Base-by-base conservation (phyloP, 371 early-diverging fungal species). In the Rhizopus arrhizus region DNA sequence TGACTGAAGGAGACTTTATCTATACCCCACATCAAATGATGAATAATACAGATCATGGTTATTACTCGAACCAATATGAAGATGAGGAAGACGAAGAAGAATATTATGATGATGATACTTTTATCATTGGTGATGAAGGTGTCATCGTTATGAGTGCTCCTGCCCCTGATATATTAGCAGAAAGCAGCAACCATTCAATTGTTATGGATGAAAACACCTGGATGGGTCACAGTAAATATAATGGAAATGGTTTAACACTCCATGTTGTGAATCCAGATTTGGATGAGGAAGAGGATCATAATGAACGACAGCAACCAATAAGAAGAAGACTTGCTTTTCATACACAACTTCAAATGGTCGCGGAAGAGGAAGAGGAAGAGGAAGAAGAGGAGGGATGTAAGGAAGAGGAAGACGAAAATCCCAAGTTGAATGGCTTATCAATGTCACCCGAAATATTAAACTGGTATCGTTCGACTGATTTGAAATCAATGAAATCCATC, bases 1-100 rank as follows among this genome's bases (percentile, higher is more conserved):
- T 79, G 48, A 63, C 77, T n/a, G 73, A 73, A 38, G 80, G 76
- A n/a, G 77, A 79, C 56, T 79, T 74, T 53, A 79, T 79, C 70
- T 76, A 72, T 58, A 79, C 80, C 31, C 80, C 80, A 28, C 77
- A 74, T 38, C 64, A 72, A 49, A 83, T 64, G 83, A 73, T 5
- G 43, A 43, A 43, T 43, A 11, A 9, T 5, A 15, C 5, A 13
- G 43, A n/a, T n/a, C n/a, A 43, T 13, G 43, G n/a, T 43, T 43
- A 43, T 43, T 43, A 43, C n/a, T 43, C 43, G 5, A 11, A 43
- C n/a, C 13, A 43, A 5, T 43, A 43, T 43, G 60, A 66, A 48
- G 60, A 64, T 8, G 64, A 66, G 0, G 43, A 43, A 43, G 43
- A 43, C 43, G 43, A 43, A 13, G 43, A 43, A 11, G 65, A 65